phyloP scores from a whole-genome alignment of 768 basidiomycete genomes.

The Kwoniella europaea region DNA sequence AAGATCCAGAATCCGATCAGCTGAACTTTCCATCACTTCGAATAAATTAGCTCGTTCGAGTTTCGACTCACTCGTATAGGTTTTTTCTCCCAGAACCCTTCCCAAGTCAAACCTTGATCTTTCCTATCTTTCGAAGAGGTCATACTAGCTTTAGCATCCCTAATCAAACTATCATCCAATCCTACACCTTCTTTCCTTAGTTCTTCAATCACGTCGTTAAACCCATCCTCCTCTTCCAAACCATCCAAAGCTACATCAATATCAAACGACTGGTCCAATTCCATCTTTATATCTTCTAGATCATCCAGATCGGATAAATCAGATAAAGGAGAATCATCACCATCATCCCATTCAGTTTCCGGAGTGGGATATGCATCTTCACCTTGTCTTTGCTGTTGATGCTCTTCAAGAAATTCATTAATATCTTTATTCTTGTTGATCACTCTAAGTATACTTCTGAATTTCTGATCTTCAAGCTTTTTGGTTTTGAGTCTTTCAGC shows the following conservation, averaged over 20 bases:
- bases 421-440: conserved; percentile 1
- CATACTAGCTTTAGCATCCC: conserved; percentile 12
- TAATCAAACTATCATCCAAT: conserved; percentile 23
- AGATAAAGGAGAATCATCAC: background rate
- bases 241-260: background rate
- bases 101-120: conserved; percentile 18
- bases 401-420: background rate
- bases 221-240: background rate
- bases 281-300: background rate
- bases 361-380: conserved; percentile 26
- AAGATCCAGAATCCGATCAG: background rate
- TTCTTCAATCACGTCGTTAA: background rate
- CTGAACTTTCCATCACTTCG: background rate
- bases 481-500: background rate
- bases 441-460: conserved; percentile 4
- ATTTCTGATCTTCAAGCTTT: conserved; percentile 2
- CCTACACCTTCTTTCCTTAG: conserved; percentile 16
- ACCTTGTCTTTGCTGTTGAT: background rate
- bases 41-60: no score
- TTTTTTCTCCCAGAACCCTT: conserved; percentile 26
- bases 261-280: background rate
- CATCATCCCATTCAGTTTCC: conserved; percentile 9
- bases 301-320: background rate
- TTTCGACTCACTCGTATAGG: background rate
- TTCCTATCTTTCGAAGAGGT: background rate